Conservation (phyloP, 768 basidiomycete genomes). For the Leccinum pellstonianum region DNA sequence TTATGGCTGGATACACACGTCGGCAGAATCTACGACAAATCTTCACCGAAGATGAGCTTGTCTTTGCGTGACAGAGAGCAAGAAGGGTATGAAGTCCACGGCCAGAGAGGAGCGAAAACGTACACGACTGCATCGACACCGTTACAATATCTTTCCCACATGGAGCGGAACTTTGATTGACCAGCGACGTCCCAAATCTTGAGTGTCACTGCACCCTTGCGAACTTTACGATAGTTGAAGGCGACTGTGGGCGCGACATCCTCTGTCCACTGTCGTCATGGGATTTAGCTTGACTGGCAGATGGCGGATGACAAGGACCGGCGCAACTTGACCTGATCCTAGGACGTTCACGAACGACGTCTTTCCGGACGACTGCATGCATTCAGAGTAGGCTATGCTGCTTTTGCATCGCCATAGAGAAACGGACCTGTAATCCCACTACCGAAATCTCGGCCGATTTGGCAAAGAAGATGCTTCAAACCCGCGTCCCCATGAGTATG, state of each 20-base stretch:
- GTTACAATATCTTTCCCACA: conserved; percentile 94
- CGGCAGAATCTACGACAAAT: conserved; percentile 90
- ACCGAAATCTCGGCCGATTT: conserved; percentile 87
- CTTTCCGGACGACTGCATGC: conserved; percentile 81
- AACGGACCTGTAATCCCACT: conserved; percentile 74
- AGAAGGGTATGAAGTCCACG: too few species aligned
- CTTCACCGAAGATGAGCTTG: conserved; percentile 41
- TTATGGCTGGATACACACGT: conserved; percentile 52
- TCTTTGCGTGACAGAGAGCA: background rate
- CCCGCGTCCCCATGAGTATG: background rate
- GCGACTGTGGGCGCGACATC: conserved; percentile 96
- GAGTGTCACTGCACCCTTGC: conserved; percentile 86
- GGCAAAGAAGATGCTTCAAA: conserved; percentile 73
- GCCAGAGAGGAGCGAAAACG: conserved; percentile 25
- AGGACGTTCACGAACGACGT: conserved; percentile 93
- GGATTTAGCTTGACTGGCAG: background rate
- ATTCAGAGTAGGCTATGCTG: background rate
- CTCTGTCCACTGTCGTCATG: conserved; percentile 73
- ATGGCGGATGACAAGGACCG: background rate
- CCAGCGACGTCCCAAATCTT: conserved; percentile 97
- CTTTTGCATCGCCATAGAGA: background rate
- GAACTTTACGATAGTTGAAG: conserved; percentile 86
- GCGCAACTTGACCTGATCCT: conserved; percentile 67
- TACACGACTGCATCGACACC: conserved; percentile 93
- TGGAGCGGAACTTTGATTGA: conserved; percentile 90